A percentile compares a stretch with the other conserved stretches of the same genome.
phyloP scores from a whole-genome alignment of 345 rosid species.

The Hirschfeldia incana region DNA sequence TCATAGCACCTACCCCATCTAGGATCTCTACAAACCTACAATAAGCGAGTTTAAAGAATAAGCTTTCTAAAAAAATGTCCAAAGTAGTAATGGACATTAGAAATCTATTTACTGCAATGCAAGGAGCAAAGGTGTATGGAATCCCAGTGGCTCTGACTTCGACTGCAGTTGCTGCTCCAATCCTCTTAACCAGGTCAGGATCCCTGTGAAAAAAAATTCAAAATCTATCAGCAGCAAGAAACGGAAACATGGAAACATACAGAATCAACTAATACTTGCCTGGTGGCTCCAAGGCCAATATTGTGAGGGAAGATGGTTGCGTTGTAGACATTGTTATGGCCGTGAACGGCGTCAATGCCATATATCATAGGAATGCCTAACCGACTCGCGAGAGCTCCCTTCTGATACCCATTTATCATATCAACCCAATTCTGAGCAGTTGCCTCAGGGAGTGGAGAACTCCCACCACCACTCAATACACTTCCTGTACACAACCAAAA shows the following conservation, averaged over 20 bases:
- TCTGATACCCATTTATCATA: constrained; percentile 72
- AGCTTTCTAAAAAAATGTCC: not conserved
- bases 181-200: constrained; percentile 77
- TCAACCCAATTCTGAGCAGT: constrained; percentile 70
- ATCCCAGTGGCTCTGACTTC: constrained; percentile 98
- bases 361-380: constrained; percentile 91
- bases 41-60: constrained; percentile 19
- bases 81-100: not conserved
- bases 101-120: constrained; percentile 66
- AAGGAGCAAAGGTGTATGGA: constrained; percentile 90
- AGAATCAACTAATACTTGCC: constrained; percentile 45
- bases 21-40: constrained; percentile 96
- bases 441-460: constrained; percentile 71
- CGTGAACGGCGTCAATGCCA: constrained; percentile 95
- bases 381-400: constrained; percentile 68
- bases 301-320: constrained; percentile 94
- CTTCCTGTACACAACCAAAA: constrained; percentile 51
- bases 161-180: constrained; percentile 93
- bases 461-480: constrained; percentile 88
- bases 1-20: constrained; percentile 99
- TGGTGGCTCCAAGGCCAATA: constrained; percentile 88
- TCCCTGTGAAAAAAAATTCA: constrained; percentile 49
- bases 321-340: constrained; percentile 85
- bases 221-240: constrained; percentile 3
- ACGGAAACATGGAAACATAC: not conserved